Conservation (phyloP, 495 filamentous ascomycete species). For the Daldinia caldariorum region DNA sequence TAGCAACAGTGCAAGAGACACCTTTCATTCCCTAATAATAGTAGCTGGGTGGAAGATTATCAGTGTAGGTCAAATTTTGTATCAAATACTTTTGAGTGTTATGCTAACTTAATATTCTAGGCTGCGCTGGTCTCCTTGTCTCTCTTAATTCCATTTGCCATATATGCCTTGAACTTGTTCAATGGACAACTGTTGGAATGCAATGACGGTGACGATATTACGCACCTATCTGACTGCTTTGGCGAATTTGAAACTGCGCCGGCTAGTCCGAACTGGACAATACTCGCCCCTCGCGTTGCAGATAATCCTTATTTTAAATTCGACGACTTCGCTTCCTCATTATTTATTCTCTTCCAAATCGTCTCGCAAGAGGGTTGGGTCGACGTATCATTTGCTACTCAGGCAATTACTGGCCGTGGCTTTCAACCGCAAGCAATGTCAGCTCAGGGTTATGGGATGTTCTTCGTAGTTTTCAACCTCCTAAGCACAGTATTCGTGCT, state of each 20-base stretch:
- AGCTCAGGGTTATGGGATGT: conserved; percentile 85
- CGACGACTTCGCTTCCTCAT: conserved; percentile 88
- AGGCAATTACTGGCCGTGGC: conserved; percentile 80
- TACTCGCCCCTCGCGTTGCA: conserved; percentile 82
- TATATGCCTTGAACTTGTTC: conserved; percentile 94
- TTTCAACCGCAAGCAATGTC: conserved; percentile 73
- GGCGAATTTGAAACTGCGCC: conserved; percentile 82
- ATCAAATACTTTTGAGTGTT: not conserved
- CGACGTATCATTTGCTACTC: conserved; percentile 84
- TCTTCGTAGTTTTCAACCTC: conserved; percentile 97
- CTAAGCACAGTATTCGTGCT: conserved; percentile 96
- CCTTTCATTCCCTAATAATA: conserved; percentile 95
- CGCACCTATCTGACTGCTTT: conserved; percentile 74
- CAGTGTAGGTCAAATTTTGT: conserved; percentile 50
- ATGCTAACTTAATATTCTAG: conserved; percentile 42
- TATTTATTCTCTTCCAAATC: conserved; percentile 98
- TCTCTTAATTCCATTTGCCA: conserved; percentile 93
- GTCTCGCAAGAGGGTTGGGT: conserved; percentile 98
- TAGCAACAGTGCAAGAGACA: conserved; percentile 93
- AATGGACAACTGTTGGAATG: conserved; percentile 80
- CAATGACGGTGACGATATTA: conserved; percentile 74
- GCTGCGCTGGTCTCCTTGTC: conserved; percentile 94
- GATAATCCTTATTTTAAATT: conserved; percentile 89
- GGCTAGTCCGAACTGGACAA: conserved; percentile 75
- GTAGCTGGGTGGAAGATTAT: conserved; percentile 92